phyloP scores from a whole-genome alignment of 306 rosid species.

The Mimosa bimucronata region DNA sequence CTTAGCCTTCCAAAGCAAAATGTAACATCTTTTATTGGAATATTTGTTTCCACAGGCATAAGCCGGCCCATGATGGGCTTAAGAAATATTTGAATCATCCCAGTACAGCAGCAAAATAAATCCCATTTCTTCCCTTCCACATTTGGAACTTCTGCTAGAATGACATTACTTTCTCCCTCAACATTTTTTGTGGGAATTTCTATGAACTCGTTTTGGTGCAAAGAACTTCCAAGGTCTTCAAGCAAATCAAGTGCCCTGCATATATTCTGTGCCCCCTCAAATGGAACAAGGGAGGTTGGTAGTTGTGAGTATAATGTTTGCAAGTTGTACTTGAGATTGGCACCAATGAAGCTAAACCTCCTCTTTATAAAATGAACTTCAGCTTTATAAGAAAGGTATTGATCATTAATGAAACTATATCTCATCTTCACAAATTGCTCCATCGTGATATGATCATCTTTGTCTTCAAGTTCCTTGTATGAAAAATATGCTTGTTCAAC shows the following conservation, averaged over 20 bases:
- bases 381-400: slow-evolving; percentile 22
- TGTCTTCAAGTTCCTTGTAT: slow-evolving; percentile 13
- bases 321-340: slow-evolving; percentile 26
- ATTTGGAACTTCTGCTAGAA: background rate
- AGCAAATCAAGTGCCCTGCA: slow-evolving; percentile 33
- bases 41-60: background rate
- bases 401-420: background rate
- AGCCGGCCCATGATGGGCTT: background rate
- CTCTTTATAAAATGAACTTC: slow-evolving; percentile 45
- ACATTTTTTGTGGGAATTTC: too few species aligned
- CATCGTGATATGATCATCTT: slow-evolving; percentile 24
- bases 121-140: background rate
- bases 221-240: slow-evolving; percentile 23
- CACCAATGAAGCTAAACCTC: slow-evolving; percentile 16
- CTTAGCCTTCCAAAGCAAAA: slow-evolving; percentile 17
- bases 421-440: slow-evolving; percentile 40
- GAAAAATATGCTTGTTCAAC: slow-evolving; percentile 9
- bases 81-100: background rate
- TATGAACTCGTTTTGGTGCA: background rate
- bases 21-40: background rate
- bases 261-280: slow-evolving; percentile 26
- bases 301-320: slow-evolving; percentile 47
- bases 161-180: background rate
- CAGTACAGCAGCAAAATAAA: background rate
- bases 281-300: slow-evolving; percentile 52